Base-by-base conservation (phyloP, 306 rosid genomes). In the Malus orientalis region DNA sequence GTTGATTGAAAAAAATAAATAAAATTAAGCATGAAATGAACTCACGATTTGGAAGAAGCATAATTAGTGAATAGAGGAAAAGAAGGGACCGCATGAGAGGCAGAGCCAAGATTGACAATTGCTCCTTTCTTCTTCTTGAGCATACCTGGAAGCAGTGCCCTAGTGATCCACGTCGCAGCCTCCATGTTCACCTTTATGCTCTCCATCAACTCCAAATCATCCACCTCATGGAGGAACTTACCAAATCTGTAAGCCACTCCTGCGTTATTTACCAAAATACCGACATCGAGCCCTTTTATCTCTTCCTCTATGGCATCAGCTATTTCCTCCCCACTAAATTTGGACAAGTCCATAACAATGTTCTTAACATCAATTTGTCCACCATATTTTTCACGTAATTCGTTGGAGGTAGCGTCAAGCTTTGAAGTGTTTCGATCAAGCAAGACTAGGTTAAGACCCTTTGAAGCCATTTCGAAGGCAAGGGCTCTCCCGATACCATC, bases 401-500 rank as follows among this genome's bases (percentile, higher is more conserved):
- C 84, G 1, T 40, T 11, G 1, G 81, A 76, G 15, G 82, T 83
- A 1, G 79, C 23, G 51, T 82, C 71, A 3, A 90, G 90, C 72
- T 83, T 86, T 13, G 49, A 16, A 70, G 67, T 44, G 74, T 47
- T 77, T 63, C 90, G 83, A 45, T 63, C 78, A 22, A 75, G 62
- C 71, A 82, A 70, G 30, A 82, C 40, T 8, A 82, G 77, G 69
- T 78, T 78, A 19, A 78, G 82, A 19, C 97, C 93, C 72, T 86
- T 81, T 1, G 81, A 74, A 22, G 91, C 91, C 23, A 91, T 36
- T 69, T 91, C 87, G 36, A 81, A 69, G 22, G 97, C 90, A 22
- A 93, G 38, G 74, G 89, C 86, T 80, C 85, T 93, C 7, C 97
- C 97, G 10, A 93, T 90, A 9, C 98, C 98, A 36, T 87, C 97